phyloP scores from a whole-genome alignment of 345 rosid genomes.

The Gossypium rotundifolium region DNA sequence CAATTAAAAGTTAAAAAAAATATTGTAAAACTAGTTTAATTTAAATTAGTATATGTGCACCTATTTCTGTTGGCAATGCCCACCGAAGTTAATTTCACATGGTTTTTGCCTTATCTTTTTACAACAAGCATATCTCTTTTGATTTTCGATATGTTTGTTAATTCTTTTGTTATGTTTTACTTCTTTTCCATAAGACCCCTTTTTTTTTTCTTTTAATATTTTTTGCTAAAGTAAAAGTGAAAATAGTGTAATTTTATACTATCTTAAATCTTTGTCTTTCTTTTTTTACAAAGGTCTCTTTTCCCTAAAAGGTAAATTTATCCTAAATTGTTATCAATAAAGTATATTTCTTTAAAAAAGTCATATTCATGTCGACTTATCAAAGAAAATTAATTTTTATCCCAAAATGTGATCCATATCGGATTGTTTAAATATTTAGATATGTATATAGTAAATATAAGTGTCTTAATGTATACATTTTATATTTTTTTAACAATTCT shows the following conservation, averaged over 20 bases:
- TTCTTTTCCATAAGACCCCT: neutral
- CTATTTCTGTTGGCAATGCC: neutral
- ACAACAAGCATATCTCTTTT: neutral
- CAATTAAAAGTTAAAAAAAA: no score
- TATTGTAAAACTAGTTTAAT: no score
- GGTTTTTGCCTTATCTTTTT: neutral
- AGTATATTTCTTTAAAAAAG: neutral
- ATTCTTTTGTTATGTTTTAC: neutral
- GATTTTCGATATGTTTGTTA: neutral
- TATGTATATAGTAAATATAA: neutral
- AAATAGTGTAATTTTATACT: neutral
- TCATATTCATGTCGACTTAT: no score
- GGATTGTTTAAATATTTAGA: neutral
- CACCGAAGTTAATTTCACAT: neutral
- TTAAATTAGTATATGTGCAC: no score
- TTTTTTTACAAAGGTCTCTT: neutral
- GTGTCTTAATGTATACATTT: no score
- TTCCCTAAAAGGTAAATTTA: neutral
- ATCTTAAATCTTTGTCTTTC: neutral
- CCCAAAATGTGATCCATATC: neutral
- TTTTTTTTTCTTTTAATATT: neutral
- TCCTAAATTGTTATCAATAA: neutral
- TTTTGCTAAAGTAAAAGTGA: neutral
- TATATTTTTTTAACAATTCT: no score
- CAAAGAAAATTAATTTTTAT: neutral